phyloP scores from a whole-genome alignment of 495 filamentous ascomycete species.

The Penicillium egyptiacum region DNA sequence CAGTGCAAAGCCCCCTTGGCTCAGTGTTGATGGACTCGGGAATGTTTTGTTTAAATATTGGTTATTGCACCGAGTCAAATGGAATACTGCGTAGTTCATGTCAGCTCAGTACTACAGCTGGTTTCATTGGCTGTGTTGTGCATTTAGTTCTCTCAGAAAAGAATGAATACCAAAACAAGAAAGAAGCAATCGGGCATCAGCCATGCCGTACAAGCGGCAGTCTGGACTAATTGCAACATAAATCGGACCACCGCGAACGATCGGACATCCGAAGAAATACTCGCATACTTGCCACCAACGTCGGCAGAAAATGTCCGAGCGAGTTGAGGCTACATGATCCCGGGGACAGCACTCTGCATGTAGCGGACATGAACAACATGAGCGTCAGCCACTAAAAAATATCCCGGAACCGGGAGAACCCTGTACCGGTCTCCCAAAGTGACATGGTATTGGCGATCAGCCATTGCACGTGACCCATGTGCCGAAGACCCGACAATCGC shows the following conservation, averaged over 20 bases:
- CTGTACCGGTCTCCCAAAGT: background rate
- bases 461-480: background rate
- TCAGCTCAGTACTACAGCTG: too few relatives aligned
- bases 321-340: background rate
- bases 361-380: background rate
- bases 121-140: too few relatives aligned
- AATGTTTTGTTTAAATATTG: too few relatives aligned
- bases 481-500: conserved; percentile 9
- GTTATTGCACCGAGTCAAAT: too few relatives aligned
- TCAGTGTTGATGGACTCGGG: too few relatives aligned
- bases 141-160: too few relatives aligned
- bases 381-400: background rate
- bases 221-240: background rate
- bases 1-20: too few relatives aligned
- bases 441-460: background rate
- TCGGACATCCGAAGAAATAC: background rate
- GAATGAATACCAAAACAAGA: conserved; percentile 5
- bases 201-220: background rate
- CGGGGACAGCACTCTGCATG: background rate
- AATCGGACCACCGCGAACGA: background rate
- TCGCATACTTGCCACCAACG: background rate
- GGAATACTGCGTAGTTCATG: too few relatives aligned
- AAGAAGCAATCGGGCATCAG: background rate
- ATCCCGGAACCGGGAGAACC: conserved; percentile 8
- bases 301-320: background rate